Base-by-base conservation (phyloP, 2,329 filamentous ascomycete species). In the Paecilomyces fulvus region DNA sequence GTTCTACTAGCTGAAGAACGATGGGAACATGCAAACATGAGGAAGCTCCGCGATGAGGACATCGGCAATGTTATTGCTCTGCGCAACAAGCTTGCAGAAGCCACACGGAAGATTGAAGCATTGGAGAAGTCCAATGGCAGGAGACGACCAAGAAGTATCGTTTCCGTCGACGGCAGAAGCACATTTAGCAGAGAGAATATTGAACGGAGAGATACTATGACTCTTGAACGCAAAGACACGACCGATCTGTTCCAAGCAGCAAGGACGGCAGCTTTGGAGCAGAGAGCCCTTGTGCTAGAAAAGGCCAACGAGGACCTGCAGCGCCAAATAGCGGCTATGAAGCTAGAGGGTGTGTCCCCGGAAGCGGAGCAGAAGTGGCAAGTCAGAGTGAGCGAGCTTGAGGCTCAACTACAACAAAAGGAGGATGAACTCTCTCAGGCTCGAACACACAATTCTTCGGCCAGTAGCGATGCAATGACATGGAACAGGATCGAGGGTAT, bases 231-330 rank as follows among this genome's bases (percentile, higher is more conserved):
- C 6, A 43, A 20, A 17, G 14, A 43, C 14, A 69, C 60, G 17
- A 61, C 69, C 46, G 73, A 75, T 56, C 65, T 77, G 14, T 77
- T 75, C 60, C 72, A 72, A 10, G 68, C 65, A 0, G 74, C 74
- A 33, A 74, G 73, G 54, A 67, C 70, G 1, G 74, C 73, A 12
- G 74, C 74, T 0, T 64, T 77, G 31, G 72, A 77, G 59, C 74
- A 77, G 54, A 67, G 73, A 12, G 70, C 70, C 12, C 67, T 77
- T 14, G 74, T 76, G 57, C 62, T 76, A 2, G 74, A 77, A 57
- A 53, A 52, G 12, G 55, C 59, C 57, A 56, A 66, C 51, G 30
- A 20, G 1, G 37, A 48, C 30, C n/a, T 43, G 14, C 37, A 43
- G 9, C 37, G 37, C 9, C 37, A 43, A n/a, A 43, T 43, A 12